Conservation (phyloP, 352 stramenopile genomes). For the Peronospora tabacina region DNA sequence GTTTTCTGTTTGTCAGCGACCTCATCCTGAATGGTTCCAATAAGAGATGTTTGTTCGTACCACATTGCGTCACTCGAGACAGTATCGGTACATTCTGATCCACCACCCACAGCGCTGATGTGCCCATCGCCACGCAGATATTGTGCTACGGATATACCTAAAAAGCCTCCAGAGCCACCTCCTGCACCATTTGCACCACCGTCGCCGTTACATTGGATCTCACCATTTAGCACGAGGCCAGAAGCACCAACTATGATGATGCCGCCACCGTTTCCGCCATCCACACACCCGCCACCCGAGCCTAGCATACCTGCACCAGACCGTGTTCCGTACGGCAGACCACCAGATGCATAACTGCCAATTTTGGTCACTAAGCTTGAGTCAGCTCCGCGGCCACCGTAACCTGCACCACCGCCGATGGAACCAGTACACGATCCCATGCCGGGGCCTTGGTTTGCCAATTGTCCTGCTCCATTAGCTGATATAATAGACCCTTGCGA, state of each 20-base stretch:
- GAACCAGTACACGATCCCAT: conserved; percentile 48
- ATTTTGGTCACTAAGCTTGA: conserved; percentile 46
- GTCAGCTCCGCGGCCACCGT: conserved; percentile 62
- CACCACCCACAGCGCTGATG: conserved; percentile 66
- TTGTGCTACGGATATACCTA: conserved; percentile 52
- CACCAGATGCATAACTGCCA: conserved; percentile 54
- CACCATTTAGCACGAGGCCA: conserved; percentile 58
- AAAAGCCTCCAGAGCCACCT: conserved; percentile 65
- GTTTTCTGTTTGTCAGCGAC: conserved; percentile 21
- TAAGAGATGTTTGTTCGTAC: conserved; percentile 7
- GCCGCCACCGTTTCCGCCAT: conserved; percentile 56
- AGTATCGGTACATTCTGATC: conserved; percentile 45
- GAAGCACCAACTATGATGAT: conserved; percentile 57
- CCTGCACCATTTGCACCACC: conserved; percentile 46
- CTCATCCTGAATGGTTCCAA: conserved; percentile 9
- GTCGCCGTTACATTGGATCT: conserved; percentile 61
- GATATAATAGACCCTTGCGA: conserved; percentile 36
- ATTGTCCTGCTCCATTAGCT: conserved; percentile 51
- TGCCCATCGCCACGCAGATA: conserved; percentile 48
- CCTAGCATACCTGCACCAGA: conserved; percentile 60
- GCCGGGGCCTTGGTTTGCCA: conserved; percentile 57
- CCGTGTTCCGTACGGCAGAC: conserved; percentile 58
- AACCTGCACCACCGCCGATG: conserved; percentile 58
- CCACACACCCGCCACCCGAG: conserved; percentile 61
- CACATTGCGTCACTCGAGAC: conserved; percentile 20